Base-by-base conservation (phyloP, 2,329 filamentous ascomycete species). In the Emmonsiellopsis sp. region DNA sequence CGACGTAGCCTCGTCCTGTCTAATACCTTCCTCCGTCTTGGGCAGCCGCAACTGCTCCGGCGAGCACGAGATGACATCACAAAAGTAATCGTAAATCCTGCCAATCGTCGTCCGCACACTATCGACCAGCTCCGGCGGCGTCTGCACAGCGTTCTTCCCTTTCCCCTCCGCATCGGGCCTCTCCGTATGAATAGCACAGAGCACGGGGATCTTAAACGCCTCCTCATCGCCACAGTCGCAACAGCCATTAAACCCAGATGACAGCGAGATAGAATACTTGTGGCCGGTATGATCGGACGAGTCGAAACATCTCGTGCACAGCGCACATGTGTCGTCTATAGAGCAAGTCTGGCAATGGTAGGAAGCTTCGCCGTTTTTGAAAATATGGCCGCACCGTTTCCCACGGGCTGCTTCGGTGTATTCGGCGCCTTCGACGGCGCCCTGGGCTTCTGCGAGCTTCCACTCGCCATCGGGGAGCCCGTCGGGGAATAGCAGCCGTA, bases 171-270 rank as follows among this genome's bases (percentile, higher is more conserved):
- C 57, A 46, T 71, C 69, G 45, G 75, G 66, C 54, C 70, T 66
- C n/a, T 70, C 73, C 67, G 89, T 92, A 67, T 98, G 93, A 64
- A 98, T 97, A 37, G 90, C 92, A 74, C 93, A 98, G 67, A 88
- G 85, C 59, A 97, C 79, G 43, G 91, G 90, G 47, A 83, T 77
- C 66, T 84, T 84, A 92, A 94, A 98, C 9, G 93, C 94, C 70
- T 98, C 94, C 16, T 86, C 83, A 66, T 98, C 93, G 55, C 93
- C 93, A 67, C 93, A 98, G 71, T 98, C 93, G 70, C 93, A 98
- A 73, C 94, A 97, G 44, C 92, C 92, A 65, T 87, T 93, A 66
- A 96, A 95, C 6, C 92, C 92, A 2, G 87, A 83, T 1, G 90
- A 95, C 46, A 95, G 84, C 54, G 80, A 87, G 55, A 98, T 89